Conservation (phyloP, 371 early-diverging fungal genomes). For the Actinomortierella wolfii region DNA sequence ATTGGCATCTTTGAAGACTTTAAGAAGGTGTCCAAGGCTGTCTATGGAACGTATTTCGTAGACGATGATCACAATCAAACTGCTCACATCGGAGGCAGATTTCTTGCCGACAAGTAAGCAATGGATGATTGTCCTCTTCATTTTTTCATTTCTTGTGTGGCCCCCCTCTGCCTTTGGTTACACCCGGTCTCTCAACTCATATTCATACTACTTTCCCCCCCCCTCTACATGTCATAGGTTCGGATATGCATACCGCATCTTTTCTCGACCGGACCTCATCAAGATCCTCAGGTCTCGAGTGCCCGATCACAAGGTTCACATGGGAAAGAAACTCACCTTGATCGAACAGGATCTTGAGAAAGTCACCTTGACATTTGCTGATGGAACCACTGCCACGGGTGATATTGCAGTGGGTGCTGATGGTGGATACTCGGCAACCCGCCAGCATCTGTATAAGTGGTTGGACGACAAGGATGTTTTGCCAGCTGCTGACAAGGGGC, state of each 20-base stretch:
- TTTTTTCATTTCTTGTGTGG: neutral
- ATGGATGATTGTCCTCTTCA: neutral
- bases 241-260: conserved; percentile 22
- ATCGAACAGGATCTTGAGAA: conserved; percentile 9
- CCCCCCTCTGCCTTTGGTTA: too few relatives aligned
- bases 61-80: too few relatives aligned
- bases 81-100: too few relatives aligned
- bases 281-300: conserved; percentile 20
- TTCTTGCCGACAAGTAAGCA: neutral
- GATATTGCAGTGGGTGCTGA: conserved; percentile 30
- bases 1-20: conserved; percentile 21
- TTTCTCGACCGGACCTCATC: conserved; percentile 16
- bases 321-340: conserved; percentile 22
- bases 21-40: conserved; percentile 19
- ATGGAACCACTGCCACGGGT: conserved; percentile 13
- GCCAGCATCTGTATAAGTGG: conserved; percentile 6
- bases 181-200: too few relatives aligned
- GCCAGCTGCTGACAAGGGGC: conserved; percentile 3
- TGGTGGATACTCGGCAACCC: conserved; percentile 23
- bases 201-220: too few relatives aligned
- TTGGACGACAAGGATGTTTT: conserved; percentile 2
- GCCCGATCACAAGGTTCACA: conserved; percentile 9
- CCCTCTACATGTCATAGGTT: too few relatives aligned
- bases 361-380: conserved; percentile 8
- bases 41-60: too few relatives aligned